A percentile compares a stretch with the other conserved stretches of the same genome.
These are phyloP conservation scores for Erysimum cheiranthoides DNA, from an alignment of 345 rosid genomes.

Conservation along the genomic window DNA sequence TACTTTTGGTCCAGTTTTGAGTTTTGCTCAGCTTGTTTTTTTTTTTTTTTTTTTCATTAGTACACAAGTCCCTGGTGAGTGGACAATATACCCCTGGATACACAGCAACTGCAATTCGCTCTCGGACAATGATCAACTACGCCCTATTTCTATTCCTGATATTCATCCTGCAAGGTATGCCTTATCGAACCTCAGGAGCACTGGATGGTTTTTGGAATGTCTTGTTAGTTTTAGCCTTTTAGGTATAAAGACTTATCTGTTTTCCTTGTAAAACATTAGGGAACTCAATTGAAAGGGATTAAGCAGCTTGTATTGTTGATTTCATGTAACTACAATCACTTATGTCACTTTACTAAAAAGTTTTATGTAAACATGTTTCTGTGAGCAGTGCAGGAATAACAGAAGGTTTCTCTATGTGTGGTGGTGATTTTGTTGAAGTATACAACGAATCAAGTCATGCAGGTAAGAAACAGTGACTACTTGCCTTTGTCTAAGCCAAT, in stretches of 20 bases:
- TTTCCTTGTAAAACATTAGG: conserved; percentile 8
- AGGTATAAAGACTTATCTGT: background rate
- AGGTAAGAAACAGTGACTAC: conserved; percentile 55
- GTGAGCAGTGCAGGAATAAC: conserved; percentile 93
- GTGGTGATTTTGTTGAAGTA: conserved; percentile 98
- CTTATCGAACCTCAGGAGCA: background rate
- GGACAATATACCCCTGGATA: conserved; percentile 97
- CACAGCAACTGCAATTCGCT: conserved; percentile 96
- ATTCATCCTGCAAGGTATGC: conserved; percentile 91
- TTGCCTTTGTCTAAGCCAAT: conserved; percentile 17
- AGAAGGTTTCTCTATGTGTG: conserved; percentile 98
- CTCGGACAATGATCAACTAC: conserved; percentile 89
- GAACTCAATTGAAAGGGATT: conserved; percentile 5
- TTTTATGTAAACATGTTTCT: conserved; percentile 2
- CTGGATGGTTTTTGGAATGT: conserved; percentile 18
- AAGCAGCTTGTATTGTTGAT: conserved; percentile 16
- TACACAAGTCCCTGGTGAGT: conserved; percentile 63
- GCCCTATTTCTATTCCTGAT: conserved; percentile 83
- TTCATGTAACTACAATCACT: conserved; percentile 14
- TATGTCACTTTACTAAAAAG: conserved; percentile 16
- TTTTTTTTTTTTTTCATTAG: conserved; percentile 46
- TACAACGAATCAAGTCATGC: conserved; percentile 78
- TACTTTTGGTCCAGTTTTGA: conserved; percentile 17
- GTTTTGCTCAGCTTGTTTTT: conserved; percentile 29
- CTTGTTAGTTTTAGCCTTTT: conserved; percentile 3